Conservation (phyloP, 2,329 filamentous ascomycete species). For the Monascus ruber region DNA sequence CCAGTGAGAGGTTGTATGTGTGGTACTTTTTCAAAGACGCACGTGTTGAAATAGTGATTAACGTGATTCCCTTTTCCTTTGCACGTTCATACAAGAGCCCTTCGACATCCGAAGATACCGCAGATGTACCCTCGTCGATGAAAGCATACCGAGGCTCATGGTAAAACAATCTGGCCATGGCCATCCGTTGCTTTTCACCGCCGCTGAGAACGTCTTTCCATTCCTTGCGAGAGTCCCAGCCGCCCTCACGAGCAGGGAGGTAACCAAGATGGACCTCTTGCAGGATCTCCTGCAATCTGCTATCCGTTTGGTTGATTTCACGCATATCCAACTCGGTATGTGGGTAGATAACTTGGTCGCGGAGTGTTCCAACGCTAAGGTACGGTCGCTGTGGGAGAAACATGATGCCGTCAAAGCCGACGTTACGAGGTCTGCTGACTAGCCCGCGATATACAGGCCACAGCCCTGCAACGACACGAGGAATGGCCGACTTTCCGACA, state of each 20-base stretch:
- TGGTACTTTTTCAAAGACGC: constrained; percentile 94
- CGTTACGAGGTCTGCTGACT: constrained; percentile 70
- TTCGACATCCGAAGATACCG: constrained; percentile 89
- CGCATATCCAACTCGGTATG: constrained; percentile 93
- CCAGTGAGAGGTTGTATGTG: constrained; percentile 77
- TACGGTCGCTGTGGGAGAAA: constrained; percentile 93
- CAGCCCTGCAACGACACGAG: constrained; percentile 76
- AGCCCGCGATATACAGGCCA: constrained; percentile 95
- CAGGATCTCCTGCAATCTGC: constrained; percentile 64
- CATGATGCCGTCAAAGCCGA: constrained; percentile 89
- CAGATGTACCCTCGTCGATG: constrained; percentile 89
- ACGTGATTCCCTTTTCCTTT: constrained; percentile 85
- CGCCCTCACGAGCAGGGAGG: constrained; percentile 80
- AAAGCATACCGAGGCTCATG: constrained; percentile 93
- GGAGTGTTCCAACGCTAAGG: constrained; percentile 78
- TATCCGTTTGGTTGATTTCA: constrained; percentile 63
- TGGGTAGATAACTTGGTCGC: constrained; percentile 96
- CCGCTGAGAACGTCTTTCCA: constrained; percentile 98
- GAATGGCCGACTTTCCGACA: constrained; percentile 81
- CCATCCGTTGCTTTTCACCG: constrained; percentile 94
- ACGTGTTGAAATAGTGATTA: constrained; percentile 92
- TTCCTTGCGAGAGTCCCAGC: constrained; percentile 92
- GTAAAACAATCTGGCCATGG: constrained; percentile 78
- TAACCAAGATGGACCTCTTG: constrained; percentile 81
- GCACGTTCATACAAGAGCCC: constrained; percentile 84